phyloP scores from a whole-genome alignment of 805 yeast species.

The Millerozyma acaciae region DNA sequence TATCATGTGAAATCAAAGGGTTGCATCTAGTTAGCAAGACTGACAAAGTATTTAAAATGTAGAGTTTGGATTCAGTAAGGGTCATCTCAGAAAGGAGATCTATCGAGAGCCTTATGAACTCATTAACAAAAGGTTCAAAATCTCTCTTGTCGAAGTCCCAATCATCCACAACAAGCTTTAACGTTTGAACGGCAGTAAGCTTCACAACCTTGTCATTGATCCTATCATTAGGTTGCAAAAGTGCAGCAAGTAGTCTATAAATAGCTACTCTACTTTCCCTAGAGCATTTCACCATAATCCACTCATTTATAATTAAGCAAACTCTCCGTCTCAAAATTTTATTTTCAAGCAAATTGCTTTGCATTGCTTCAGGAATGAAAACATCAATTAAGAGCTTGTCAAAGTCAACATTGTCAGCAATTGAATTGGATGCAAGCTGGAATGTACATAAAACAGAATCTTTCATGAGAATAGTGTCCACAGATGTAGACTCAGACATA shows the following conservation, averaged over 20 bases:
- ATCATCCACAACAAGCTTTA: conserved; percentile 70
- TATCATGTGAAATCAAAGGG: conserved; percentile 52
- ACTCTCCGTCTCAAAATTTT: conserved; percentile 73
- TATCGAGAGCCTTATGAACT: conserved; percentile 48
- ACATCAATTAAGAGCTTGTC: conserved; percentile 56
- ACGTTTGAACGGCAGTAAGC: conserved; percentile 67
- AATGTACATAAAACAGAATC: conserved; percentile 84
- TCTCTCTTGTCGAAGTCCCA: conserved; percentile 75
- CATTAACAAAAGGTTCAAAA: conserved; percentile 62
- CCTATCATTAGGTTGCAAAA: conserved; percentile 44
- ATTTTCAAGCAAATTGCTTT: conserved; percentile 43
- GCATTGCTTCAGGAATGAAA: conserved; percentile 64
- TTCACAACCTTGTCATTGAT: conserved; percentile 75
- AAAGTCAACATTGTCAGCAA: conserved; percentile 64
- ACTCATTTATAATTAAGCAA: conserved; percentile 71
- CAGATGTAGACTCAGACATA: conserved; percentile 24
- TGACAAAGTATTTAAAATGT: conserved; percentile 63
- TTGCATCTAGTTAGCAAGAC: conserved; percentile 60
- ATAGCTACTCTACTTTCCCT: conserved; percentile 53
- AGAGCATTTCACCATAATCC: conserved; percentile 69
- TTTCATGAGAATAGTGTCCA: conserved; percentile 55
- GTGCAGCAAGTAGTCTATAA: conserved; percentile 52
- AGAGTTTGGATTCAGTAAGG: conserved; percentile 73
- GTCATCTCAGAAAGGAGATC: conserved; percentile 47
- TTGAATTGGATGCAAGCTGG: conserved; percentile 67